phyloP scores from a whole-genome alignment of 108 stramenopile species.

The Fistulifera solaris region DNA sequence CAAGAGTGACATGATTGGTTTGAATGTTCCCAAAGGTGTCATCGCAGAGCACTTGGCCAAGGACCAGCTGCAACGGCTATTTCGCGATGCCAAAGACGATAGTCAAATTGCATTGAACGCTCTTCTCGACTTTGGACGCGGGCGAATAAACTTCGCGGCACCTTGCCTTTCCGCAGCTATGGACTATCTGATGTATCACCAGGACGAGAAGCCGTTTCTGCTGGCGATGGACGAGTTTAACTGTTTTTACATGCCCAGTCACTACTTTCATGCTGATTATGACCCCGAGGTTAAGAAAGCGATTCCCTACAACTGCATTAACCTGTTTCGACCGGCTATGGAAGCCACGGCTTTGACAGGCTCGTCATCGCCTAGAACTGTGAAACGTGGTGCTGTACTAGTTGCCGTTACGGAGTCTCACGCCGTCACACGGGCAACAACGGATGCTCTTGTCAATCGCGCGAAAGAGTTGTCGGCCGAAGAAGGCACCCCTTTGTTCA shows the following conservation, averaged over 20 bases:
- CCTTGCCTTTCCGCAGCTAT: slow-evolving; percentile 59
- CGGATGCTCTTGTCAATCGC: slow-evolving; percentile 35
- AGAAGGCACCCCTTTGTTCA: slow-evolving; percentile 10
- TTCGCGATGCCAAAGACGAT: slow-evolving; percentile 15
- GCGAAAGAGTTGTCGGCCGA: slow-evolving; percentile 11
- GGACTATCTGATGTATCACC: slow-evolving; percentile 44
- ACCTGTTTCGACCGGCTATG: slow-evolving; percentile 58
- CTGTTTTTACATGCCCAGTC: slow-evolving; percentile 60
- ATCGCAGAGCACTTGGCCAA: slow-evolving; percentile 45
- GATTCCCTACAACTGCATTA: slow-evolving; percentile 62
- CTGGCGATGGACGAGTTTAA: slow-evolving; percentile 78
- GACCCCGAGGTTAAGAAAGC: slow-evolving; percentile 45
- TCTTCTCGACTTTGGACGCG: slow-evolving; percentile 41
- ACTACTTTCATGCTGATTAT: slow-evolving; percentile 79
- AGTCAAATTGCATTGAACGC: slow-evolving; percentile 29
- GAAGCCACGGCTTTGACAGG: slow-evolving; percentile 46
- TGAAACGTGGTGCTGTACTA: slow-evolving; percentile 65
- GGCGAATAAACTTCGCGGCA: slow-evolving; percentile 35
- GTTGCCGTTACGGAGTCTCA: slow-evolving; percentile 51
- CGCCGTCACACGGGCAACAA: slow-evolving; percentile 44
- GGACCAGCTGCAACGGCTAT: slow-evolving; percentile 33
- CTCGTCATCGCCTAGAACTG: slow-evolving; percentile 13
- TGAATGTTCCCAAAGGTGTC: slow-evolving; percentile 26
- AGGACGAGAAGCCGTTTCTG: slow-evolving; percentile 55
- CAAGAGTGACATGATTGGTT: slow-evolving; percentile 32